Conservation (phyloP, 768 basidiomycete species). For the Coprinellus aureogranulatus region DNA sequence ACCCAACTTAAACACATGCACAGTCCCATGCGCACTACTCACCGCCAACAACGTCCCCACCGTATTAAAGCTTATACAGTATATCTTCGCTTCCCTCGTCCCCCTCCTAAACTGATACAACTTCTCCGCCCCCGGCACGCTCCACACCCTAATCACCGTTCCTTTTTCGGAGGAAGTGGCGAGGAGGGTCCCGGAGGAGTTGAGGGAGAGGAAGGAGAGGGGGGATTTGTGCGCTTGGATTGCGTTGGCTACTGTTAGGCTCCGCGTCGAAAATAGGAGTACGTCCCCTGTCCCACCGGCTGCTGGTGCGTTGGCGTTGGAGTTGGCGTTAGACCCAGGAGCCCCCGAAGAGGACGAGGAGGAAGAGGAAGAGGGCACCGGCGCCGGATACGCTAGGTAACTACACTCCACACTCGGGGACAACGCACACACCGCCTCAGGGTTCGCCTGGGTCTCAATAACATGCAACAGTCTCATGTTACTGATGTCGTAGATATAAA, state of each 20-base stretch:
- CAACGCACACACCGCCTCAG: conserved; percentile 92
- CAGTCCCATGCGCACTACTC: conserved; percentile 88
- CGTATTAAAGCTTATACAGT: conserved; percentile 77
- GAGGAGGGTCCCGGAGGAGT: conserved; percentile 81
- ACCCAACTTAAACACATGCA: conserved; percentile 94
- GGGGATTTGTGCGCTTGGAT: conserved; percentile 97
- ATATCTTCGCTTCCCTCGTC: conserved; percentile 81
- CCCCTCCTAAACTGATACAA: conserved; percentile 94
- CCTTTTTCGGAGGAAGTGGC: conserved; percentile 95
- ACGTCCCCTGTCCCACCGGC: conserved; percentile 76
- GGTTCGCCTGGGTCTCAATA: conserved; percentile 94
- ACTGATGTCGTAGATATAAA: conserved; percentile 98
- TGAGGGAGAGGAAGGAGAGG: conserved; percentile 83
- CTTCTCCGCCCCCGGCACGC: conserved; percentile 87
- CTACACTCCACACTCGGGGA: conserved; percentile 79
- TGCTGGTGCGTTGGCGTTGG: conserved; percentile 22
- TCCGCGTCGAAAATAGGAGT: conserved; percentile 89
- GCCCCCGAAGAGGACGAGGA: conserved; percentile 21
- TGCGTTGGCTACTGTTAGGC: conserved; percentile 89
- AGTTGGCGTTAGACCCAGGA: background rate
- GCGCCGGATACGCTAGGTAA: conserved; percentile 95
- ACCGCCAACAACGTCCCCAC: conserved; percentile 84
- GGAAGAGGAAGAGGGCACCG: conserved; percentile 82
- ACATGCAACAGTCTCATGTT: conserved; percentile 98
- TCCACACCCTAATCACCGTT: conserved; percentile 95